Conservation (phyloP, 768 basidiomycete species). For the Suillus lakei region DNA sequence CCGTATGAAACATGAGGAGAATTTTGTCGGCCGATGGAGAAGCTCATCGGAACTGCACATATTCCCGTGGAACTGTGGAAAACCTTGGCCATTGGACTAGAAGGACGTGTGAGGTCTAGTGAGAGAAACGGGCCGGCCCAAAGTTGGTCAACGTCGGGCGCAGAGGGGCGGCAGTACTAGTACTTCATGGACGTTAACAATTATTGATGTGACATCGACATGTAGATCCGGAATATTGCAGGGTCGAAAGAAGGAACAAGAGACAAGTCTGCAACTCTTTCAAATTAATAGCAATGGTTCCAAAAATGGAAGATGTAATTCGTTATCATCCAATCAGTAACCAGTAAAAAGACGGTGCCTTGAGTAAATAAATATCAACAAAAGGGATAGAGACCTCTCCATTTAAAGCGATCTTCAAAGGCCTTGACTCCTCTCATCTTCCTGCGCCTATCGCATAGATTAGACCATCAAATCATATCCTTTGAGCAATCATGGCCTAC, state of each 20-base stretch:
- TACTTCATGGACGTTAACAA: background rate
- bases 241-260: background rate
- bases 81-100: background rate
- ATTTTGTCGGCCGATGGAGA: background rate
- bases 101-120: background rate
- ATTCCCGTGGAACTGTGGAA: background rate
- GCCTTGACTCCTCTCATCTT: slow-evolving; percentile 16
- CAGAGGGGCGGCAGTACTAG: background rate
- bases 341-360: slow-evolving; percentile 7
- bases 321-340: slow-evolving; percentile 38
- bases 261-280: background rate
- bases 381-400: slow-evolving; percentile 14
- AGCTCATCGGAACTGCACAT: background rate
- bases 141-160: background rate
- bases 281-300: background rate
- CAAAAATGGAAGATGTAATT: background rate
- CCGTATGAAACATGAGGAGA: background rate
- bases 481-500: slow-evolving; percentile 37
- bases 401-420: slow-evolving; percentile 25
- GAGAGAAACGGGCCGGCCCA: background rate
- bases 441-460: slow-evolving; percentile 14
- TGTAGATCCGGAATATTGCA: background rate
- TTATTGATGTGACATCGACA: background rate
- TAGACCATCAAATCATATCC: slow-evolving; percentile 3
- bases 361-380: slow-evolving; percentile 32